A percentile compares a stretch with the other conserved stretches of the same genome.
Evolutionary conservation across 257 asterid species (phyloP).

Genomic region (Coffea eugenioides): DNA sequence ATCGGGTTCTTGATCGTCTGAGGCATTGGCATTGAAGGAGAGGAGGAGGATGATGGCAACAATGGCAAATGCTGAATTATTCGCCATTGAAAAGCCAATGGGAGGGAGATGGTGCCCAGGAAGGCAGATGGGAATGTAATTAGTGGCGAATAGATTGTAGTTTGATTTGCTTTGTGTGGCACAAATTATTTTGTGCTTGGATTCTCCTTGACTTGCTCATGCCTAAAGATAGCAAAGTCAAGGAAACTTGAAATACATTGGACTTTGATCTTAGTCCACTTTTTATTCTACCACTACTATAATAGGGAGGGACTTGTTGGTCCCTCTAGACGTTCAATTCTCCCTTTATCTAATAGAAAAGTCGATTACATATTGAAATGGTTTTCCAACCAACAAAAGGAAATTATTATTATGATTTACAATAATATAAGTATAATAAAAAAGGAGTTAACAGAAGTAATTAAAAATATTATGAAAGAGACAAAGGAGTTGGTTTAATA

Average conservation of each 20-base stretch:
- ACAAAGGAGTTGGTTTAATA: too few relatives aligned
- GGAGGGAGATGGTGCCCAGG: not conserved
- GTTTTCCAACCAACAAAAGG: too few relatives aligned
- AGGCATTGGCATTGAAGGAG: conserved; percentile 1
- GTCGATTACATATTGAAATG: too few relatives aligned
- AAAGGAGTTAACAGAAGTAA: too few relatives aligned
- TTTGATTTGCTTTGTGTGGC: not conserved
- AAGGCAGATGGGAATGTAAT: not conserved
- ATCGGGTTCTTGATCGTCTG: not conserved
- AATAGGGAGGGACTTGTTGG: too few relatives aligned
- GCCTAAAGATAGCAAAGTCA: not conserved
- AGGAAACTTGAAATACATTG: not conserved
- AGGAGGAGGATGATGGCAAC: conserved; percentile 4
- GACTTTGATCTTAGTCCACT: not conserved
- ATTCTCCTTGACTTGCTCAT: not conserved
- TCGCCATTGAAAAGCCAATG: conserved; percentile 2
- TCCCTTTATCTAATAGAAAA: too few relatives aligned
- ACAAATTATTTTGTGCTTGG: not conserved
- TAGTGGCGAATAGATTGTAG: not conserved
- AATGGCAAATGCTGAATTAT: not conserved
- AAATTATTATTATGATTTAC: too few relatives aligned
- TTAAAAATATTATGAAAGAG: too few relatives aligned
- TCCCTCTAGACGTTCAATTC: too few relatives aligned
- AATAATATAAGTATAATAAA: too few relatives aligned
- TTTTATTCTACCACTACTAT: too few relatives aligned